A percentile compares a stretch with the other conserved stretches of the same genome.
Evolutionary conservation across 495 filamentous ascomycete genomes (phyloP).

Genomic region (Penicillium nucicola): DNA sequence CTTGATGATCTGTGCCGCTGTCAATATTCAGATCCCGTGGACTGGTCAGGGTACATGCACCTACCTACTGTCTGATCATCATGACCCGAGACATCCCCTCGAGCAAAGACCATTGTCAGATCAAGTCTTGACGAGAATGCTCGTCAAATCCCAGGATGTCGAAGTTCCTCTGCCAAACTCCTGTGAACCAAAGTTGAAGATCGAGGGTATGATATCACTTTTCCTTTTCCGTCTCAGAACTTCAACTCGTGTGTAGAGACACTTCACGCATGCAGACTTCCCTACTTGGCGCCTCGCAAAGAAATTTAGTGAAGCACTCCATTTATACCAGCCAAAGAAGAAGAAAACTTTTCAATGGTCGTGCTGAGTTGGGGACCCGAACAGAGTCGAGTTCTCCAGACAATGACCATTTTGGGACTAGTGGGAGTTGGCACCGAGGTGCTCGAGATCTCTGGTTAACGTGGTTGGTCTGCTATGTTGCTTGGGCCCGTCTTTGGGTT

Average conservation of each 20-base stretch:
- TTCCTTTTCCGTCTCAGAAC: background rate
- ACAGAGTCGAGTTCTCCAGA: constrained; percentile 17
- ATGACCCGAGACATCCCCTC: constrained; percentile 24
- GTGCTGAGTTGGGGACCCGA: background rate
- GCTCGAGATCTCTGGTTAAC: background rate
- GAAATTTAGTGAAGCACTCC: background rate
- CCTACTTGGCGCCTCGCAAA: background rate
- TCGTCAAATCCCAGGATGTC: background rate
- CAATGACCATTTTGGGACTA: constrained; percentile 25
- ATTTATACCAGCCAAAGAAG: background rate
- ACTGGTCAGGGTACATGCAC: background rate
- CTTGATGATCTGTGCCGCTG: constrained; percentile 17
- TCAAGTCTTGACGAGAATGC: background rate
- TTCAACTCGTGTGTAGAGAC: too few species aligned
- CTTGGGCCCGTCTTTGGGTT: constrained; percentile 5
- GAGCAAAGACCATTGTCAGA: constrained; percentile 21
- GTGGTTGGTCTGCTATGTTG: constrained; percentile 4
- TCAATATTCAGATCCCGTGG: background rate
- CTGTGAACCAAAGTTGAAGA: background rate
- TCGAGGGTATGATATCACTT: constrained; percentile 13
- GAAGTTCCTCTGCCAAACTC: background rate
- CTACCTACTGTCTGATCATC: constrained; percentile 19
- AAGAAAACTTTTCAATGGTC: background rate
- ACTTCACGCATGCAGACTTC: background rate
- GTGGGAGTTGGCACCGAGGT: constrained; percentile 6